These are phyloP conservation scores for Tremella mesenterica DNA, from an alignment of 768 basidiomycete genomes.

Conservation along the genomic window DNA sequence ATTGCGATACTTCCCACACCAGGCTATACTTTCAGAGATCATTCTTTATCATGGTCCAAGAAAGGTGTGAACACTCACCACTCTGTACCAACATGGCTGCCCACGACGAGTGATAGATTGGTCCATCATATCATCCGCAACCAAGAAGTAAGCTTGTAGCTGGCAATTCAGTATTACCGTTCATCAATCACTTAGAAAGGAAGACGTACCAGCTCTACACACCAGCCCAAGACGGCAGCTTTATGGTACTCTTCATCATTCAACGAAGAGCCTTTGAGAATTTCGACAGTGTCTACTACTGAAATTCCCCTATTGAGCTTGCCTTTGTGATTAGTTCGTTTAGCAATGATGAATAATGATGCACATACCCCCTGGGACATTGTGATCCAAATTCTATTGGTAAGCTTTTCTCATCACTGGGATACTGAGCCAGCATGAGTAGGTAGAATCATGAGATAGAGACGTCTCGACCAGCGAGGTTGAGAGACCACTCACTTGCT, in stretches of 20 bases:
- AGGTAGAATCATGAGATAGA: too few species aligned
- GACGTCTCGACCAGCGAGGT: too few species aligned
- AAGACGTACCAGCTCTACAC: slow-evolving; percentile 81
- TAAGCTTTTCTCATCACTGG: not conserved
- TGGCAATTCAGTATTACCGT: slow-evolving; percentile 38
- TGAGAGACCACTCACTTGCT: slow-evolving; percentile 52
- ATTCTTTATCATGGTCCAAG: not conserved
- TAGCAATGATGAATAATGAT: not conserved
- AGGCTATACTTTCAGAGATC: slow-evolving; percentile 30
- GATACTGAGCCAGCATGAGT: too few species aligned
- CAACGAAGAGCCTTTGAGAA: slow-evolving; percentile 63
- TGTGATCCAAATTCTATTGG: slow-evolving; percentile 59
- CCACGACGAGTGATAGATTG: slow-evolving; percentile 81
- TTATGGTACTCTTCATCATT: slow-evolving; percentile 79
- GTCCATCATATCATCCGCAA: slow-evolving; percentile 90
- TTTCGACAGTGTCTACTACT: slow-evolving; percentile 85
- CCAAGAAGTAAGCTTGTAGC: slow-evolving; percentile 97
- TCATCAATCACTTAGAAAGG: not conserved
- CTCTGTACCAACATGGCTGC: slow-evolving; percentile 89
- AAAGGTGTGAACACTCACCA: slow-evolving; percentile 33
- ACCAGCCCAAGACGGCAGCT: slow-evolving; percentile 85
- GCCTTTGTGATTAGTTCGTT: not conserved
- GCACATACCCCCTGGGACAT: slow-evolving; percentile 63
- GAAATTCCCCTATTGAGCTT: slow-evolving; percentile 96
- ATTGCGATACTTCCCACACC: slow-evolving; percentile 74